These are phyloP conservation scores for Metroxylon sagu DNA, from an alignment of 176 grass and related monocot genomes.

Conservation along the genomic window DNA sequence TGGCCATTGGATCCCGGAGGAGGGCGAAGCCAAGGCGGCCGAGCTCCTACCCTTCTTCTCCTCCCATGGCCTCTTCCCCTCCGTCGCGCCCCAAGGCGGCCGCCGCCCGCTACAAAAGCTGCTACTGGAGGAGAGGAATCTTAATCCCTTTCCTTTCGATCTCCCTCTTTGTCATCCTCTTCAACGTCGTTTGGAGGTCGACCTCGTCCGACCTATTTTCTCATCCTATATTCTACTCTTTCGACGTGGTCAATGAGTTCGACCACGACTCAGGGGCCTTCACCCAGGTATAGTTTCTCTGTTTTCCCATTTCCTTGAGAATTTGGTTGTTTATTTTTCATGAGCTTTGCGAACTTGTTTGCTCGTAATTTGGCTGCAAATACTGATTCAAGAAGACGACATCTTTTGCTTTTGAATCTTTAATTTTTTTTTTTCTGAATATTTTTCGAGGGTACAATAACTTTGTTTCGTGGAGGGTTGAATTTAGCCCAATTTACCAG, in stretches of 20 bases:
- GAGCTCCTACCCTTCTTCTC: background rate
- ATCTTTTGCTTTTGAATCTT: no score
- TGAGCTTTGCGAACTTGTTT: no score
- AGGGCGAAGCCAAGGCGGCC: background rate
- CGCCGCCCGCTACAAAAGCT: slow-evolving; percentile 4
- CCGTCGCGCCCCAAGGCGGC: slow-evolving; percentile 3
- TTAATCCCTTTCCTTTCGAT: background rate
- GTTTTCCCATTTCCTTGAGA: no score
- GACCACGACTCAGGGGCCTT: slow-evolving; percentile 72
- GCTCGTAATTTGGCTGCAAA: no score
- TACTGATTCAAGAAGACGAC: no score
- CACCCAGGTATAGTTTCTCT: slow-evolving; percentile 42
- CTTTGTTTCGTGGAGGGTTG: no score
- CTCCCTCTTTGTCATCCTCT: background rate
- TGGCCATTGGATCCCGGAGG: background rate
- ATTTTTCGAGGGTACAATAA: no score
- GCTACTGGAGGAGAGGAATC: background rate
- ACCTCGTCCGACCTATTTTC: background rate
- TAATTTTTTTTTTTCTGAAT: no score
- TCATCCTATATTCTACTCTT: slow-evolving; percentile 45
- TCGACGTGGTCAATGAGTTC: slow-evolving; percentile 69
- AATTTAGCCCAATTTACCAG: no score
- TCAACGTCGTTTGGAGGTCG: slow-evolving; percentile 2
- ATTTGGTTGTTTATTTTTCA: no score
- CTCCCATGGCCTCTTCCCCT: background rate